Conservation (phyloP, 176 grass and related monocot genomes). For the Typha latifolia region DNA sequence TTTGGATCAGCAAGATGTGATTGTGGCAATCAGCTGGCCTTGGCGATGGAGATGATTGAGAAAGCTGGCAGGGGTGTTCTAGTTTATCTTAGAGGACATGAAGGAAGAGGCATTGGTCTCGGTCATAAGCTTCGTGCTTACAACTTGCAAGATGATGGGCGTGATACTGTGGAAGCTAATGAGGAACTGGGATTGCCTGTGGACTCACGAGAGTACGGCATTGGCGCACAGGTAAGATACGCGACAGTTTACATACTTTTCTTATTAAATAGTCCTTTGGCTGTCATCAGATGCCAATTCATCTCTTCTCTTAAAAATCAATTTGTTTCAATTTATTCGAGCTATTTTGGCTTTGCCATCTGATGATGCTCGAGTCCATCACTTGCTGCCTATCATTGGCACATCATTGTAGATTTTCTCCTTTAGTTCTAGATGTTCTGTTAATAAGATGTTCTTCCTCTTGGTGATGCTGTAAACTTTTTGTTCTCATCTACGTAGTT, state of each 20-base stretch:
- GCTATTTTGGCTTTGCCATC: neutral
- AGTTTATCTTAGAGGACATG: slow-evolving; percentile 85
- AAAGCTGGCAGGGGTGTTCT: slow-evolving; percentile 76
- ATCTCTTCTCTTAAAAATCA: neutral
- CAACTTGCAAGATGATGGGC: slow-evolving; percentile 76
- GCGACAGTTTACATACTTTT: neutral
- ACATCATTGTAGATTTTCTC: no score
- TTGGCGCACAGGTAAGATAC: slow-evolving; percentile 71
- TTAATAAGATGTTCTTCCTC: no score
- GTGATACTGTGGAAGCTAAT: slow-evolving; percentile 94
- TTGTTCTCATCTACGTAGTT: no score
- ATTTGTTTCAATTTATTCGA: neutral
- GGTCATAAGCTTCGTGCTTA: slow-evolving; percentile 92
- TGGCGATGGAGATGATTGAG: slow-evolving; percentile 85
- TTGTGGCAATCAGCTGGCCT: slow-evolving; percentile 65
- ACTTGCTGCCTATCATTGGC: no score
- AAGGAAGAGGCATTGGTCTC: slow-evolving; percentile 83
- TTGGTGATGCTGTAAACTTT: no score
- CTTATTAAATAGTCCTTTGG: neutral
- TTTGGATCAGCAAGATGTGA: slow-evolving; percentile 85
- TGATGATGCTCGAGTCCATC: no score
- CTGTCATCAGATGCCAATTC: neutral
- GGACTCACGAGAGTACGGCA: slow-evolving; percentile 80
- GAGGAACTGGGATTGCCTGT: slow-evolving; percentile 85
- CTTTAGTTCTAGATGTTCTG: no score